Evolutionary conservation across 371 early-diverging fungal species (phyloP).

Genomic region (Batrachochytrium dendrobatidis): DNA sequence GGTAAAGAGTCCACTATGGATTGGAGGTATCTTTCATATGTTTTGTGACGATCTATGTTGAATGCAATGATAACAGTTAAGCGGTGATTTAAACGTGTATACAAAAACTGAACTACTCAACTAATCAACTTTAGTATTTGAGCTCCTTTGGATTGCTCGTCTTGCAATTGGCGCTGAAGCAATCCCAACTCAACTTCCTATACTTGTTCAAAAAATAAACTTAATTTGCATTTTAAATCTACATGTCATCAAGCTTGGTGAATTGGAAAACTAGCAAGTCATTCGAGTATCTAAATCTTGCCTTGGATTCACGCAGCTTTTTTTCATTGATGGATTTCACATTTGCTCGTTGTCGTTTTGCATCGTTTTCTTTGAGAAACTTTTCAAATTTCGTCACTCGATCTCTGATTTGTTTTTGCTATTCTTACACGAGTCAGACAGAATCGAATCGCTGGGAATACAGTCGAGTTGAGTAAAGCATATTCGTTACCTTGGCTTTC

Average conservation of each 20-base stretch:
- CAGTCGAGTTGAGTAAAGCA: neutral
- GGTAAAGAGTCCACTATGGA: conserved; percentile 44
- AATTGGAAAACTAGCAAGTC: neutral
- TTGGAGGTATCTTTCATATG: conserved; percentile 45
- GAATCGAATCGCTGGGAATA: neutral
- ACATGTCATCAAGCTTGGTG: too few relatives aligned
- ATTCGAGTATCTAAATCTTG: conserved; percentile 6
- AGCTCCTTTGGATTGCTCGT: conserved; percentile 29
- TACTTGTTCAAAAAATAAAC: too few relatives aligned
- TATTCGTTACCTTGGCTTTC: conserved; percentile 30
- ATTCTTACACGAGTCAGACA: neutral
- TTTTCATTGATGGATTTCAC: conserved; percentile 41
- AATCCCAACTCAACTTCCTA: conserved; percentile 35
- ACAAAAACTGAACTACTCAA: conserved; percentile 11
- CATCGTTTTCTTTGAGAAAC: conserved; percentile 53
- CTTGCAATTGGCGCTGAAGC: conserved; percentile 22
- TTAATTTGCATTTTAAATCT: too few relatives aligned
- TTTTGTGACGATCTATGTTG: conserved; percentile 34
- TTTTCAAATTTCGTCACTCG: conserved; percentile 53
- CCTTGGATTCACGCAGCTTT: conserved; percentile 45
- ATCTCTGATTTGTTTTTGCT: conserved; percentile 53
- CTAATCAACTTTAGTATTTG: conserved; percentile 29
- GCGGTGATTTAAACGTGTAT: neutral
- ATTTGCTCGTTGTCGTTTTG: conserved; percentile 49
- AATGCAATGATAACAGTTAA: conserved; percentile 1